Evolutionary conservation across 2,329 filamentous ascomycete genomes (phyloP).

Genomic region (Pseudocercospora fijiensis): DNA sequence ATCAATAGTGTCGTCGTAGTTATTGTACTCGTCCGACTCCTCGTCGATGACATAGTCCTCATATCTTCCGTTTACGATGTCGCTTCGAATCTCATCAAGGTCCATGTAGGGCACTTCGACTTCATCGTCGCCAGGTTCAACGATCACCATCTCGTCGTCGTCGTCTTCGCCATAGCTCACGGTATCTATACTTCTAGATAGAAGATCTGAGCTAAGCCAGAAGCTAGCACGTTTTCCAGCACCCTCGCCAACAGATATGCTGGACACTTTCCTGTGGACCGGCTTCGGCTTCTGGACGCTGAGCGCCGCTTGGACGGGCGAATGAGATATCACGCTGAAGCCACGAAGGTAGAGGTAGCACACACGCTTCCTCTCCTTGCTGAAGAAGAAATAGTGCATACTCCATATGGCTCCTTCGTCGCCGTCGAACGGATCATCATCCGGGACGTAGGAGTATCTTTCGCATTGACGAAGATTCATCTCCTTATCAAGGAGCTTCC

Average conservation of each 20-base stretch:
- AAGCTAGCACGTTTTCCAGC: conserved; percentile 80
- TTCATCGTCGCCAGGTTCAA: conserved; percentile 34
- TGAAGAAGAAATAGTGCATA: conserved; percentile 97
- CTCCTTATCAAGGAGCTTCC: conserved; percentile 88
- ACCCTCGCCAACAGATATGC: conserved; percentile 48
- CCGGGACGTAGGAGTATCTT: conserved; percentile 84
- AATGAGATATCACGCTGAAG: conserved; percentile 72
- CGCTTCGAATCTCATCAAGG: conserved; percentile 38
- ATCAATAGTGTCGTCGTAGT: conserved; percentile 18
- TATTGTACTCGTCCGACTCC: conserved; percentile 22
- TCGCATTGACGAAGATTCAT: conserved; percentile 89
- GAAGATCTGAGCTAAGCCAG: conserved; percentile 73
- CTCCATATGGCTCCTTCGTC: conserved; percentile 95
- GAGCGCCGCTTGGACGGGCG: conserved; percentile 49
- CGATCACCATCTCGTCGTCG: conserved; percentile 34
- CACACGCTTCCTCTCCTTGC: conserved; percentile 85
- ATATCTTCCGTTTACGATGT: conserved; percentile 36
- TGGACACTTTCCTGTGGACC: conserved; percentile 31
- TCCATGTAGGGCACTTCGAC: conserved; percentile 38
- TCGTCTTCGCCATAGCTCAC: conserved; percentile 36
- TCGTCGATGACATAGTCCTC: conserved; percentile 28
- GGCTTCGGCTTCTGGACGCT: conserved; percentile 46
- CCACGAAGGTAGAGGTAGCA: conserved; percentile 91
- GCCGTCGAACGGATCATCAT: conserved; percentile 85
- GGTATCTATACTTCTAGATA: conserved; percentile 28